Evolutionary conservation across 2,329 filamentous ascomycete species (phyloP), one percentile per base, ranked within the genome.

Genomic region (Ophiostoma sp.): DNA sequence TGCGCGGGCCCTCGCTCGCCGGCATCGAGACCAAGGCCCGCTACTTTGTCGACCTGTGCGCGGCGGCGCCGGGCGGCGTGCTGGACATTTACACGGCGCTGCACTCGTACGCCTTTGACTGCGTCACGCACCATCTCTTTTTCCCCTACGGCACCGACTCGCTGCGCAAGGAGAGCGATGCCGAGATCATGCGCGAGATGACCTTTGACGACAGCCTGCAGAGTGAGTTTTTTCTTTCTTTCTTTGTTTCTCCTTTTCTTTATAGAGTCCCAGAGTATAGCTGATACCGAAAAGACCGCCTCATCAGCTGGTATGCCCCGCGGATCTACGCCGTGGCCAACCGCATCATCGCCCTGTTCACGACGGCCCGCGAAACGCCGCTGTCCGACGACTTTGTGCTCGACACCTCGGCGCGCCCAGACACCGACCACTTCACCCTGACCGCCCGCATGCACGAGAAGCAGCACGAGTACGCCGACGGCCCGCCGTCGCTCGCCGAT

Each of bases 51-150:
- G 79, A 81, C 23, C 82, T 83, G 65, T 89, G 87, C 72, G 76
- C 78, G 36, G 79, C 79, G 39, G 81, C 83, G 1, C 76, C 78
- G 0, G 79, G 80, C 20, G 77, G 76, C 4, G 84, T 81, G 67
- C 77, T 88, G 4, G 88, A 91, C 78, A 78, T 89, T 13, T 91
- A 89, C 79, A 88, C 89, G 77, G 80, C 78, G 31, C 79, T 91
- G 1, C 89, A 91, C 73, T 84, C 88, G 35, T 91, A 89, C 76
- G 89, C 89, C 0, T 86, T 90, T 69, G 89, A 91, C 75, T 90
- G 89, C 74, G 84, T 87, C 36, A 89, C 88, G 0, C 86, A 90
- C 74, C 88, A 90, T 73, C 81, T 91, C n/a, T 90, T 91, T 75
- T 86, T 89, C 69, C 88, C 88, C 0, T 82, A 86, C 71, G 89